phyloP scores from a whole-genome alignment of 1,284 basidiomycete species.

The Salmacisia buchloeana region DNA sequence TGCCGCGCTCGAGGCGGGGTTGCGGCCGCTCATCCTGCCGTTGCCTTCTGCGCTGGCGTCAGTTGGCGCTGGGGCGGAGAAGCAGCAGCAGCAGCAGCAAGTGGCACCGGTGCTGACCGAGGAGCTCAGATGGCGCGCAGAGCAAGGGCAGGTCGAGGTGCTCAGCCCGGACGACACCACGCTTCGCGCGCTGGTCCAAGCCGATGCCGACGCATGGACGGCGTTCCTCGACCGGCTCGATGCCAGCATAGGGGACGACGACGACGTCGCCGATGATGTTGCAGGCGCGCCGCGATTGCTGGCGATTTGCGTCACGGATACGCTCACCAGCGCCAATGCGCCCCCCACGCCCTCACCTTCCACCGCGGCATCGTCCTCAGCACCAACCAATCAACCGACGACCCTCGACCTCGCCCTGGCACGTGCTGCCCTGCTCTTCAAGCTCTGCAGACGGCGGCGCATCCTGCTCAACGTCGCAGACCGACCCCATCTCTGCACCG shows the following conservation, averaged over 20 bases:
- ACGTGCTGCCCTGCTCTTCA: constrained; percentile 28
- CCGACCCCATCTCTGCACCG: constrained; percentile 78
- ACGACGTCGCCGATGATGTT: constrained; percentile 8
- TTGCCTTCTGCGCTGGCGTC: neutral
- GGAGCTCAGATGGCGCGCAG: constrained; percentile 65
- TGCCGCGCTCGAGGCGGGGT: constrained; percentile 74
- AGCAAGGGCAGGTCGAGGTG: constrained; percentile 57
- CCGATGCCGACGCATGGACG: constrained; percentile 9
- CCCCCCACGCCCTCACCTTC: neutral
- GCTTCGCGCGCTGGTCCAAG: neutral
- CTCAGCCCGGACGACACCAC: constrained; percentile 36
- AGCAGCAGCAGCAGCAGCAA: neutral
- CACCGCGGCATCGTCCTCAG: neutral
- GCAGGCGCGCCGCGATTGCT: constrained; percentile 22
- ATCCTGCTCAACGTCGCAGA: constrained; percentile 84
- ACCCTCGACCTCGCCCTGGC: constrained; percentile 6
- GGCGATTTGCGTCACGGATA: constrained; percentile 47
- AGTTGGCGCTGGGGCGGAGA: no score
- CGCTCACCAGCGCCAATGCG: constrained; percentile 27
- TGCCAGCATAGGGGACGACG: constrained; percentile 9
- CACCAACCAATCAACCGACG: neutral
- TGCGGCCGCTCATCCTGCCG: constrained; percentile 63
- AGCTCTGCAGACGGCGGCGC: constrained; percentile 48
- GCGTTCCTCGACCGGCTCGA: constrained; percentile 10
- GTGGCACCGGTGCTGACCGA: neutral